Conservation (phyloP, 2,329 filamentous ascomycete species). For the Fonsecaea multimorphosa region DNA sequence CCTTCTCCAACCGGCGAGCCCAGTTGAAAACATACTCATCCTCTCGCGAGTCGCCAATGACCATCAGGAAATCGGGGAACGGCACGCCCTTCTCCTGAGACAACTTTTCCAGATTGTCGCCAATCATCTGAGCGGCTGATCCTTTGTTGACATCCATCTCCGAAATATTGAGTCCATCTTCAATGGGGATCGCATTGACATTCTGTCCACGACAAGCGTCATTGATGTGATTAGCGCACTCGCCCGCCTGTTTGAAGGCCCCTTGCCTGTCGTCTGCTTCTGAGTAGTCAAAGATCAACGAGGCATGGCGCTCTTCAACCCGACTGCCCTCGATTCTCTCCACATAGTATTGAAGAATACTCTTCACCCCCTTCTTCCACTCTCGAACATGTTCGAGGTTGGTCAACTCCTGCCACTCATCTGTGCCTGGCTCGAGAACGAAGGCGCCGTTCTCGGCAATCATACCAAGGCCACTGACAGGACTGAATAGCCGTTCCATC, state of each 20-base stretch:
- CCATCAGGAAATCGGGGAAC: conserved; percentile 80
- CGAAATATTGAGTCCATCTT: conserved; percentile 82
- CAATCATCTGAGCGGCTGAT: conserved; percentile 75
- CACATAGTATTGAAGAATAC: conserved; percentile 85
- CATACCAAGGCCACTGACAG: conserved; percentile 81
- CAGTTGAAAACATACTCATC: conserved; percentile 94
- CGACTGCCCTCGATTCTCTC: conserved; percentile 87
- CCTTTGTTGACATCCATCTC: conserved; percentile 86
- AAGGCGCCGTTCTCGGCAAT: conserved; percentile 97
- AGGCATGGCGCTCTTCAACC: conserved; percentile 91
- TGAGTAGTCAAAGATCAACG: conserved; percentile 88
- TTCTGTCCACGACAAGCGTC: conserved; percentile 84
- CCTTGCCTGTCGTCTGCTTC: conserved; percentile 76
- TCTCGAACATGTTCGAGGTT: conserved; percentile 71
- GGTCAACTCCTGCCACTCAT: conserved; percentile 78
- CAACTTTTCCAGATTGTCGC: conserved; percentile 66
- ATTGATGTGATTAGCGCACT: conserved; percentile 94
- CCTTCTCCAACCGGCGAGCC: conserved; percentile 76
- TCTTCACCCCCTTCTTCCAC: conserved; percentile 84
- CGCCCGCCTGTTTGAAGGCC: conserved; percentile 79
- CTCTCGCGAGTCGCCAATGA: conserved; percentile 87
- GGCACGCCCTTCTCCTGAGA: conserved; percentile 48
- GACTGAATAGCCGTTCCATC: conserved; percentile 82
- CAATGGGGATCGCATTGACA: conserved; percentile 81
- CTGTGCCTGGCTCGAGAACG: conserved; percentile 69